Evolutionary conservation across 2,329 filamentous ascomycete genomes (phyloP).

Genomic region (Ophiostoma ulmi): DNA sequence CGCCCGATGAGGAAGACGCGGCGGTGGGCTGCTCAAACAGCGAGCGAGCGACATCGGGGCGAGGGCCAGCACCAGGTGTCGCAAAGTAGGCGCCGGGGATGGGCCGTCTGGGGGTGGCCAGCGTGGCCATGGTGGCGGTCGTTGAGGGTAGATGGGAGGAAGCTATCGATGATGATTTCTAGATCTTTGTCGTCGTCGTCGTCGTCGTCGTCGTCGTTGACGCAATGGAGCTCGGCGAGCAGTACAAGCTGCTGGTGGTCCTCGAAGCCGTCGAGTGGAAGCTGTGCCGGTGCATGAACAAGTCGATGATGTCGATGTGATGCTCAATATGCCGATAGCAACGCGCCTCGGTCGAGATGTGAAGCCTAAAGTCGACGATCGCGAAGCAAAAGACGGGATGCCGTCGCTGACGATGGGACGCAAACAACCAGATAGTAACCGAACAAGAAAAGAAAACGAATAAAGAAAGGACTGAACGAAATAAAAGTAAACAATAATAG

Average conservation of each 20-base stretch:
- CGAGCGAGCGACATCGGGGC: conserved; percentile 45
- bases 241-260: background rate
- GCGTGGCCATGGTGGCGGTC: conserved; percentile 15
- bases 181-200: background rate
- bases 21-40: conserved; percentile 41
- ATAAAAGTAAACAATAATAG: background rate
- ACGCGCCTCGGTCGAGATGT: background rate
- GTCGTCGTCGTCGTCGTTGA: background rate
- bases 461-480: background rate
- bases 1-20: background rate
- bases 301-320: background rate
- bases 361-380: conserved; percentile 12
- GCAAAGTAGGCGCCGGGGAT: conserved; percentile 71
- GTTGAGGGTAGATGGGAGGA: background rate
- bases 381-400: conserved; percentile 13
- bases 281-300: background rate
- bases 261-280: background rate
- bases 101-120: conserved; percentile 63
- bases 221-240: conserved; percentile 10
- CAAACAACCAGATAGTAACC: background rate
- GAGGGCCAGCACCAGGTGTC: conserved; percentile 58
- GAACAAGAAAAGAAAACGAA: background rate
- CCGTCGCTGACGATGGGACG: background rate
- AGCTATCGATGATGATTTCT: no score
- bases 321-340: background rate